Base-by-base conservation (phyloP, 2,329 filamentous ascomycete species). In the Davidsoniella neocaledoniae region DNA sequence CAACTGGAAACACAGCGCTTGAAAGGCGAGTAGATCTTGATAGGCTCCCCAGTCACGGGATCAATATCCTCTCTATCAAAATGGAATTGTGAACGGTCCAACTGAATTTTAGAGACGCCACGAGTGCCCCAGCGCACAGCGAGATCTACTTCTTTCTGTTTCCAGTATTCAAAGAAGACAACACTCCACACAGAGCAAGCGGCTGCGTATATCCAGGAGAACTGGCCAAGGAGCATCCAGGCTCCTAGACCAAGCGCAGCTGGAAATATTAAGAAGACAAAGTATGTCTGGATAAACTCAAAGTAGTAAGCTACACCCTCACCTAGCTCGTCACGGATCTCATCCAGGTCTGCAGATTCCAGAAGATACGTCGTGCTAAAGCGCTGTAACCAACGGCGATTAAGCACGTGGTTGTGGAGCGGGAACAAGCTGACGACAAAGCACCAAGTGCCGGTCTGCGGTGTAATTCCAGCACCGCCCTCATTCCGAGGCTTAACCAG, bases 121-220 rank as follows among this genome's bases (percentile, higher is more conserved):
- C 83, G 79, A 2, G 94, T 87, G 12, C 84, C 83, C 90, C 90
- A 96, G 57, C 86, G 77, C 14, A 94, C 77, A 7, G 82, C 81
- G 6, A 96, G 70, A 60, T 96, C 88, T 1, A 80, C 71, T 63
- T 96, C 86, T 62, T 93, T 86, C 58, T 90, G 83, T 67, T 93
- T 94, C 90, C 90, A 96, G 64, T 84, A 94, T 62, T 96, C 90
- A 51, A 94, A 83, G 60, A 95, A 95, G 44, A 90, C 68, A 2
- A 91, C 79, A 51, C 82, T 82, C 86, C 88, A 94, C n/a, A 94
- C 67, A 33, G 79, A 82, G 60, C 81, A 88, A 42, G 81, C 71
- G 1, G 88, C 63, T 12, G 83, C 85, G 58, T 93, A 95, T 46
- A 87, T 64, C 51, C 79, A 76, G 1, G 88, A 94, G 65, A 87